Conservation (phyloP, 805 yeast species). For the Barnettozyma populi region DNA sequence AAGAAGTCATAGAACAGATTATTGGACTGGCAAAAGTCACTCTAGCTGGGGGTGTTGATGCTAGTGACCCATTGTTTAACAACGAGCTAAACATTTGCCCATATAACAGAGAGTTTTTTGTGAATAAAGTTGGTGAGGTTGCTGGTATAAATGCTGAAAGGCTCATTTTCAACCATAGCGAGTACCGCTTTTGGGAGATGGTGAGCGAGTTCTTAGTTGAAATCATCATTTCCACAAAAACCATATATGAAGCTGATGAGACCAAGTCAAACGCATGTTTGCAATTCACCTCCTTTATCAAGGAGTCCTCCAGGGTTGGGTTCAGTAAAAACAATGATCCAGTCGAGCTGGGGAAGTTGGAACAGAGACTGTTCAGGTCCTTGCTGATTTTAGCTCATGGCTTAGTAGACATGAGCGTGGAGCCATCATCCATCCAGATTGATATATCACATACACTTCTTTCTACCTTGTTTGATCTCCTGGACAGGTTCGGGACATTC, state of each 20-base stretch:
- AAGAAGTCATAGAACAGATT: constrained; percentile 42
- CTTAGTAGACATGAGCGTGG: constrained; percentile 30
- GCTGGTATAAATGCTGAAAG: constrained; percentile 47
- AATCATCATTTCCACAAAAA: constrained; percentile 44
- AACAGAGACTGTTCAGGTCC: constrained; percentile 43
- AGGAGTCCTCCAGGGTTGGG: constrained; percentile 23
- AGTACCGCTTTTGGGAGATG: constrained; percentile 41
- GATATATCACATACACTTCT: constrained; percentile 61
- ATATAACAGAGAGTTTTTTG: constrained; percentile 50
- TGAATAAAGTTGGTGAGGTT: constrained; percentile 48
- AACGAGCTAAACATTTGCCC: constrained; percentile 34
- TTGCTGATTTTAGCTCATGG: constrained; percentile 39
- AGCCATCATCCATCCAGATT: constrained; percentile 51
- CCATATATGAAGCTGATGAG: constrained; percentile 19
- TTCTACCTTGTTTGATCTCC: constrained; percentile 60
- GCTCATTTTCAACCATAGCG: constrained; percentile 36
- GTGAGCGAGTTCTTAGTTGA: constrained; percentile 42
- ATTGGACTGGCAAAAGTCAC: constrained; percentile 35
- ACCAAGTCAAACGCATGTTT: constrained; percentile 31
- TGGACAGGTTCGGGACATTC: constrained; percentile 70
- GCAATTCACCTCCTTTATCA: constrained; percentile 47
- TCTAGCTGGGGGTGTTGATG: constrained; percentile 9
- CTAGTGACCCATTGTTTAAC: constrained; percentile 21
- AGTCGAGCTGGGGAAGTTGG: constrained; percentile 28
- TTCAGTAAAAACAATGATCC: constrained; percentile 7